These are phyloP conservation scores for Claviceps cyperi DNA, from an alignment of 2,329 filamentous ascomycete species.

Conservation along the genomic window DNA sequence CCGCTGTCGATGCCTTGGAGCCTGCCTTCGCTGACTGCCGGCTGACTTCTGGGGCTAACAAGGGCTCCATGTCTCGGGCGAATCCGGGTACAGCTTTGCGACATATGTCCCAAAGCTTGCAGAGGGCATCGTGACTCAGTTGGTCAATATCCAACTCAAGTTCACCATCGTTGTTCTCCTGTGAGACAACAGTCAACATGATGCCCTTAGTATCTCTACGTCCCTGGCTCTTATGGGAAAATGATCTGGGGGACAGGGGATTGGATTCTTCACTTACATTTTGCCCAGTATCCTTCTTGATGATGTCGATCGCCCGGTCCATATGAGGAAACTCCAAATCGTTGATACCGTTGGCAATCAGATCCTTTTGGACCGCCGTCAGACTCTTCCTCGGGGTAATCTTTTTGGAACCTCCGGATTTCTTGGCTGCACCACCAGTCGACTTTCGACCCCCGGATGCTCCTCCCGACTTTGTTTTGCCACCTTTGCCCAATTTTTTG, in stretches of 20 bases:
- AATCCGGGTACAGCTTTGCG: slow-evolving; percentile 28
- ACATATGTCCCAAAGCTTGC: slow-evolving; percentile 34
- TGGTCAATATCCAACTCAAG: slow-evolving; percentile 46
- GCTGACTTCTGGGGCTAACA: slow-evolving; percentile 17
- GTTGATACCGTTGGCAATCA: slow-evolving; percentile 76
- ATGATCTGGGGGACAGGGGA: too few relatives aligned
- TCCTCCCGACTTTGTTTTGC: slow-evolving; percentile 35
- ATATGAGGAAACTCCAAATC: slow-evolving; percentile 67
- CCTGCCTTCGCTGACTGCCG: slow-evolving; percentile 17
- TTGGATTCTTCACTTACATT: slow-evolving; percentile 38
- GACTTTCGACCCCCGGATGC: slow-evolving; percentile 28
- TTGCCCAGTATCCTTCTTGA: slow-evolving; percentile 70
- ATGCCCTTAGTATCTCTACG: not conserved
- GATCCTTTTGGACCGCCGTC: slow-evolving; percentile 72
- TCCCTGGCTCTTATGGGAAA: too few relatives aligned
- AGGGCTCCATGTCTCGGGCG: slow-evolving; percentile 18
- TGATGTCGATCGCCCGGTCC: slow-evolving; percentile 71
- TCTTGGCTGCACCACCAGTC: slow-evolving; percentile 21
- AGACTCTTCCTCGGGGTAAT: slow-evolving; percentile 34
- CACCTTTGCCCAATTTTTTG: slow-evolving; percentile 39
- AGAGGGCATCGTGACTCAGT: slow-evolving; percentile 39
- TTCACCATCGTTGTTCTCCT: slow-evolving; percentile 46
- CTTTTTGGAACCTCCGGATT: slow-evolving; percentile 29
- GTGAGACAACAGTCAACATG: slow-evolving; percentile 3
- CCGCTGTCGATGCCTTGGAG: slow-evolving; percentile 6